Evolutionary conservation across 2,329 filamentous ascomycete species (phyloP), one percentile per base, ranked within the genome.

Genomic region (Fusarium tjaetaba): DNA sequence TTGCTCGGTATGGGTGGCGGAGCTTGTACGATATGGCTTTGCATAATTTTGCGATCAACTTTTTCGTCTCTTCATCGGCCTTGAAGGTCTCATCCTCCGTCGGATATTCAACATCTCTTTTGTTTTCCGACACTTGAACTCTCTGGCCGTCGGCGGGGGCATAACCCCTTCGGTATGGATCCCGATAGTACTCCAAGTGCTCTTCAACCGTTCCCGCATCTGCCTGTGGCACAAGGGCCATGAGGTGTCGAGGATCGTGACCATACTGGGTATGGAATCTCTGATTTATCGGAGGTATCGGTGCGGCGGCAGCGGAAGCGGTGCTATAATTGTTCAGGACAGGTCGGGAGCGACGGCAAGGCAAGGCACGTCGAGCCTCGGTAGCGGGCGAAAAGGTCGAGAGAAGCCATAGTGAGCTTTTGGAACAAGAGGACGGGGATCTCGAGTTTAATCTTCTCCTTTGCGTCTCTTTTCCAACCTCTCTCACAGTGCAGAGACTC

Each of bases 161-260:
- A 74, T 89, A 90, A 20, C 86, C 85, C 38, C 86, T 84, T 55
- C 86, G 82, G 70, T 87, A 89, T 1, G 88, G 89, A 66, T 90
- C 87, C 30, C 83, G 83, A 52, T 89, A 78, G 49, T 85, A 84
- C 39, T 86, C 81, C 46, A 90, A 80, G 68, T 90, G 85, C 34
- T 90, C 87, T 20, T 90, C 85, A 16, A 88, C 86, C 11, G 83
- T 83, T 24, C 82, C 82, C 53, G 84, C 84, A 48, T 84, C 82
- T 46, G 86, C 86, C 26, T 86, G 83, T 46, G 86, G 85, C 49
- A 92, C 85, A 52, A 90, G 81, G 1, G 82, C 83, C 65, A 91
- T 82, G 34, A 91, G 84, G 55, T 89, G 84, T 30, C 86, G 77
- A 75, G 84, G 77, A 53, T 79, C 75, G 28, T 77, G 75, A 6